These are phyloP conservation scores for Russula brevipes DNA, from an alignment of 768 basidiomycete genomes.

Conservation along the genomic window DNA sequence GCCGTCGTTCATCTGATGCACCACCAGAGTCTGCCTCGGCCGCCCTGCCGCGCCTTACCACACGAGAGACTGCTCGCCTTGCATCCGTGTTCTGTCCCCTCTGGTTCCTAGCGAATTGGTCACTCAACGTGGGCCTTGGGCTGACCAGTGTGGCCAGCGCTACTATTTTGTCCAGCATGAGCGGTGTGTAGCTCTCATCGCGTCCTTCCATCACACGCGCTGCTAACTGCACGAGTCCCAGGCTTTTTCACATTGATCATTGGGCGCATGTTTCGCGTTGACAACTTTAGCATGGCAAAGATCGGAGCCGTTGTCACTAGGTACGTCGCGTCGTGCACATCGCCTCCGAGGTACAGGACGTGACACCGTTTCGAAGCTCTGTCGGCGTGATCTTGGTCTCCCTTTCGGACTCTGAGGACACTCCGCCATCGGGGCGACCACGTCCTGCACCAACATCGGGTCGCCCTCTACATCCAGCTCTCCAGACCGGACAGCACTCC, in stretches of 20 bases:
- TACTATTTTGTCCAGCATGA: conserved; percentile 84
- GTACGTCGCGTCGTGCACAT: conserved; percentile 40
- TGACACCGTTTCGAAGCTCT: conserved; percentile 45
- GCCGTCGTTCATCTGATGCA: conserved; percentile 2
- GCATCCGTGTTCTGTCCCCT: conserved; percentile 78
- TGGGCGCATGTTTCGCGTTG: conserved; percentile 78
- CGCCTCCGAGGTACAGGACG: background rate
- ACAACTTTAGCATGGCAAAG: conserved; percentile 67
- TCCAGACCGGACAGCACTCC: conserved; percentile 25
- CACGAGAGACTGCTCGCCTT: conserved; percentile 67
- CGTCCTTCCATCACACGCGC: background rate
- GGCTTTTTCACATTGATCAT: conserved; percentile 91
- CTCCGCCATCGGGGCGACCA: conserved; percentile 12
- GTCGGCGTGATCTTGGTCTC: conserved; percentile 85
- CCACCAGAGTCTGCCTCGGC: conserved; percentile 7
- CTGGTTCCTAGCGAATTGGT: conserved; percentile 96
- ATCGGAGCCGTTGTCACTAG: conserved; percentile 72
- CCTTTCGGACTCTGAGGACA: conserved; percentile 61
- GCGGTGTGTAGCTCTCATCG: conserved; percentile 49
- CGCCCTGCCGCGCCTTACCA: conserved; percentile 44
- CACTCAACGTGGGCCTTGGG: conserved; percentile 73
- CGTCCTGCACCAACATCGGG: conserved; percentile 14
- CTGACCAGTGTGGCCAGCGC: conserved; percentile 94
- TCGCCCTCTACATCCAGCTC: conserved; percentile 12
- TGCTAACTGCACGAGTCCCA: conserved; percentile 29